phyloP scores from a whole-genome alignment of 768 basidiomycete genomes.

The Nevesoporus exiguus region DNA sequence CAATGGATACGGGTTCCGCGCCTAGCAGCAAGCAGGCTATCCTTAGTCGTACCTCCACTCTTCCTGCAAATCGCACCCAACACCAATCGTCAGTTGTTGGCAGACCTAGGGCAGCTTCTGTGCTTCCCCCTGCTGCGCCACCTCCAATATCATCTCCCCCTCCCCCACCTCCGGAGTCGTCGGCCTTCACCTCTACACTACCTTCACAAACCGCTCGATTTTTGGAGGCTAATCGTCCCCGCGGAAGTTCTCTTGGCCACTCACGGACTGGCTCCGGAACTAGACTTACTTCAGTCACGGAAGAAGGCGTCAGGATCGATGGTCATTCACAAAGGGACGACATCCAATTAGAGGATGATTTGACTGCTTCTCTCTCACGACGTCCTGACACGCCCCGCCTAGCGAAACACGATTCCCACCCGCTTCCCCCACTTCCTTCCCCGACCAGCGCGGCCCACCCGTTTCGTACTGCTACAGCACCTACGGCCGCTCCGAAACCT shows the following conservation, averaged over 20 bases:
- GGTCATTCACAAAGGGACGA: conserved; percentile 29
- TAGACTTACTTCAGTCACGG: conserved; percentile 57
- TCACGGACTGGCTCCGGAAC: conserved; percentile 52
- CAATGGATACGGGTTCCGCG: conserved; percentile 37
- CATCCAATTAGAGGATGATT: conserved; percentile 30
- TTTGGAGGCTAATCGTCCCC: conserved; percentile 40
- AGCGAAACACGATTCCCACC: conserved; percentile 53
- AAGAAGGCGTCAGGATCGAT: conserved; percentile 48
- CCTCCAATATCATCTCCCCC: conserved; percentile 61
- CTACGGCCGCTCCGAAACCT: conserved; percentile 29
- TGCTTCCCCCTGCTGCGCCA: conserved; percentile 62
- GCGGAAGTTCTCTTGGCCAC: conserved; percentile 52
- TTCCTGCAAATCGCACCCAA: conserved; percentile 30
- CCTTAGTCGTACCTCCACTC: conserved; percentile 36
- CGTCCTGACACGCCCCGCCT: conserved; percentile 43
- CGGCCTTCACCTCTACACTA: conserved; percentile 26
- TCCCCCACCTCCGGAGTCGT: conserved; percentile 47
- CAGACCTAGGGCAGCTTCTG: conserved; percentile 54
- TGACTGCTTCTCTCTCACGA: conserved; percentile 28
- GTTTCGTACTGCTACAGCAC: conserved; percentile 24
- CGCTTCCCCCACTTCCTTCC: conserved; percentile 64
- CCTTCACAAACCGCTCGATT: conserved; percentile 31
- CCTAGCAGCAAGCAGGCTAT: conserved; percentile 19
- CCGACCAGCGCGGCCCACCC: conserved; percentile 35
- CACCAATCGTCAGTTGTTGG: conserved; percentile 24